A percentile compares a stretch with the other conserved stretches of the same genome.
phyloP scores from a whole-genome alignment of 768 basidiomycete species.

The Ramaria rubella region DNA sequence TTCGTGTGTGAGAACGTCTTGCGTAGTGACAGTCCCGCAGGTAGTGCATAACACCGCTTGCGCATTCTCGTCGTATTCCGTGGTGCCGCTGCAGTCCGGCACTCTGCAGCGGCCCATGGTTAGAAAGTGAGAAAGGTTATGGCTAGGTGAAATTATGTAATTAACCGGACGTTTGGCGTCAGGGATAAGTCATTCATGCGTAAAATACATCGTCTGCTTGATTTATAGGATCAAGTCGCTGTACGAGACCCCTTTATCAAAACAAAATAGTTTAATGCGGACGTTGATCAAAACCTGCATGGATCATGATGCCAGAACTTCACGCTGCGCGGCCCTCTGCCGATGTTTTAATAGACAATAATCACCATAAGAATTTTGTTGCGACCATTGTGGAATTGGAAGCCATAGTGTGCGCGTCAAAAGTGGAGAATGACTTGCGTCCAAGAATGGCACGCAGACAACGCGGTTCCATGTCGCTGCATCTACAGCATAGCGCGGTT shows the following conservation, averaged over 20 bases:
- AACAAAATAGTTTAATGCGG: too few relatives aligned
- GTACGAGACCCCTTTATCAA: too few relatives aligned
- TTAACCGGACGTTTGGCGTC: neutral
- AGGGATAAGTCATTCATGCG: too few relatives aligned
- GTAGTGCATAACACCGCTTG: slow-evolving; percentile 56
- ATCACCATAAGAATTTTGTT: slow-evolving; percentile 74
- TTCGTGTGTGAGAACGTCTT: slow-evolving; percentile 48
- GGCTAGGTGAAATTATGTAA: too few relatives aligned
- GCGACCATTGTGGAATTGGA: slow-evolving; percentile 65
- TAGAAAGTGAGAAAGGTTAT: neutral
- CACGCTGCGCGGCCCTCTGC: slow-evolving; percentile 7
- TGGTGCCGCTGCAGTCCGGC: slow-evolving; percentile 39
- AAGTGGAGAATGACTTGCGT: slow-evolving; percentile 63
- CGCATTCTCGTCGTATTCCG: slow-evolving; percentile 50
- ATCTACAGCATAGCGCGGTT: slow-evolving; percentile 77
- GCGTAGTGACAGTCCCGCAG: slow-evolving; percentile 68
- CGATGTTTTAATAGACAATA: slow-evolving; percentile 78
- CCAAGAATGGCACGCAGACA: slow-evolving; percentile 78
- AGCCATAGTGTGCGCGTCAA: slow-evolving; percentile 76
- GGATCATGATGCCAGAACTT: neutral
- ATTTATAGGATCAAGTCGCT: too few relatives aligned
- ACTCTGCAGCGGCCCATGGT: slow-evolving; percentile 14
- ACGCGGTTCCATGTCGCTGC: slow-evolving; percentile 71
- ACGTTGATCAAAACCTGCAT: neutral
- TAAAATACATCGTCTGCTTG: too few relatives aligned